phyloP scores from a whole-genome alignment of 352 stramenopile genomes.

The Phytophthora fragariae region DNA sequence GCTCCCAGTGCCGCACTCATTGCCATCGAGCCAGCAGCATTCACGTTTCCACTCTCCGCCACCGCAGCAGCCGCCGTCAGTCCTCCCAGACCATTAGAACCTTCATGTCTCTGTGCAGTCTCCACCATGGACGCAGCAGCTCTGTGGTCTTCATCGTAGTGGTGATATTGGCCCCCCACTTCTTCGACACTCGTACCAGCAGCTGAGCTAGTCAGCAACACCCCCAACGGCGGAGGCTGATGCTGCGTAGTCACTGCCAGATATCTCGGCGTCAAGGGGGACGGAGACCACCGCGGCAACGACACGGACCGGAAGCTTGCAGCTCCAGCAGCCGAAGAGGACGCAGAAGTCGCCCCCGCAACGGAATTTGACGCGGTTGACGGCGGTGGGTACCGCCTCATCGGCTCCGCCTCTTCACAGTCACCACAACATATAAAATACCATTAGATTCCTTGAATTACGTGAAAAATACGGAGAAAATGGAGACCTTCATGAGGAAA shows the following conservation, averaged over 20 bases:
- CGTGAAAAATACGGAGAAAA: constrained; percentile 2
- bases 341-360: constrained; percentile 7
- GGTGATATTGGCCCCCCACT: constrained; percentile 14
- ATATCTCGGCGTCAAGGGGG: constrained; percentile 39
- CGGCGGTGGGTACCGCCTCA: constrained; percentile 28
- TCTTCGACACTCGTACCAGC: constrained; percentile 21
- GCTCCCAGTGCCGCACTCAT: constrained; percentile 15
- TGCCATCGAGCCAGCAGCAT: constrained; percentile 13
- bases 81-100: constrained; percentile 11
- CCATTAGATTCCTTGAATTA: neutral
- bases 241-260: constrained; percentile 28
- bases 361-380: constrained; percentile 13
- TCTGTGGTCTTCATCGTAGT: constrained; percentile 23
- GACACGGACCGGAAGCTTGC: constrained; percentile 19
- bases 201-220: constrained; percentile 19
- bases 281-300: constrained; percentile 29
- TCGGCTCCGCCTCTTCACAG: constrained; percentile 29
- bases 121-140: constrained; percentile 14
- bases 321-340: constrained; percentile 20
- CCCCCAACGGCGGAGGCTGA: constrained; percentile 18
- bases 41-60: constrained; percentile 5
- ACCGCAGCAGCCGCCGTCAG: constrained; percentile 5
- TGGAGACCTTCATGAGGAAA: constrained; percentile 39
- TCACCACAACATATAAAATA: neutral
- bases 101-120: constrained; percentile 11